Evolutionary conservation across 306 rosid species (phyloP).

Genomic region (Ormosia emarginata): DNA sequence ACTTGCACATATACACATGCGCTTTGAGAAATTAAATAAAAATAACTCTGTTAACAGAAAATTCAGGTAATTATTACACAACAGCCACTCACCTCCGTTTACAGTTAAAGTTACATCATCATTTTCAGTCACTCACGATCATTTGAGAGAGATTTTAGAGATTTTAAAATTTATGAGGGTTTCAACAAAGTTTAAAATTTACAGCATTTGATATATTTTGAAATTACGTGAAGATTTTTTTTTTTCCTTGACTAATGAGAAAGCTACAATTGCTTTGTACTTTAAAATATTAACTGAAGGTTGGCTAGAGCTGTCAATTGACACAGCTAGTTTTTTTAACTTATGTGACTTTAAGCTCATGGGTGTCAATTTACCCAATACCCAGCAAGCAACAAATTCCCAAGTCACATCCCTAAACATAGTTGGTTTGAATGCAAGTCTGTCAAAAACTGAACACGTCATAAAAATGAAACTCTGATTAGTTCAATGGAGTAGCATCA

Average conservation of each 20-base stretch:
- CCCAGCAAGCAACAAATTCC: background rate
- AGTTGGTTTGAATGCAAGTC: too few relatives aligned
- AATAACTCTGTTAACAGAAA: background rate
- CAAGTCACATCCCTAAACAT: too few relatives aligned
- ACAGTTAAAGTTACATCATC: background rate
- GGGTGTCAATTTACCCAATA: background rate
- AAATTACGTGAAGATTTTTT: background rate
- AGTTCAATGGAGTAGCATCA: background rate
- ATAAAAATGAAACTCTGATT: background rate
- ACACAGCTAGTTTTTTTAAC: background rate
- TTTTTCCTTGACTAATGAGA: background rate
- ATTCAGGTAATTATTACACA: background rate
- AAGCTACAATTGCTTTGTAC: background rate
- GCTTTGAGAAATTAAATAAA: background rate
- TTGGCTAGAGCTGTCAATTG: background rate
- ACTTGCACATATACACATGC: background rate
- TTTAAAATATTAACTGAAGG: background rate
- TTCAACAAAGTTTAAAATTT: background rate
- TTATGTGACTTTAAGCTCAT: background rate
- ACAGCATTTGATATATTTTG: background rate
- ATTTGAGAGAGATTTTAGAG: background rate
- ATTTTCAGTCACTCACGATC: background rate
- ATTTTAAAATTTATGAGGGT: background rate
- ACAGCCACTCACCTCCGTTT: background rate
- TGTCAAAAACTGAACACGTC: background rate